Evolutionary conservation across 2,329 filamentous ascomycete species (phyloP).

Genomic region (Pyrenophora tritici-repentis): DNA sequence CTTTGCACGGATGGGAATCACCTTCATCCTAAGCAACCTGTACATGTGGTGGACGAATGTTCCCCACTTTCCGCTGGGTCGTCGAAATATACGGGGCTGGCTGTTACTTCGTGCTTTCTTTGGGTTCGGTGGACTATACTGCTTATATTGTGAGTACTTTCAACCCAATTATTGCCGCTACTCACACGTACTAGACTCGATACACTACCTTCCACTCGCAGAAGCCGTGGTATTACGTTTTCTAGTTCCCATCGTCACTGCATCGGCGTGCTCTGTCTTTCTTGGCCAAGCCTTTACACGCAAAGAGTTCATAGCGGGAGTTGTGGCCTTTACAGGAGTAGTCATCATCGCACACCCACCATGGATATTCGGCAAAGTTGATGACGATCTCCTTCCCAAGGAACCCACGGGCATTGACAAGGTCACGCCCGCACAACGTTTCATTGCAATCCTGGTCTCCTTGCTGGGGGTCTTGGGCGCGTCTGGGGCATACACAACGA

Average conservation of each 20-base stretch:
- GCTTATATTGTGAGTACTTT: too few relatives aligned
- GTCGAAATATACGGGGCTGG: slow-evolving; percentile 13
- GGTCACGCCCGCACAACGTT: slow-evolving; percentile 64
- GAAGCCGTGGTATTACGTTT: slow-evolving; percentile 88
- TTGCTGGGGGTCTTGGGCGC: slow-evolving; percentile 75
- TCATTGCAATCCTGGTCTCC: slow-evolving; percentile 69
- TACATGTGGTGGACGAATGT: slow-evolving; percentile 71
- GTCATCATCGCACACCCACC: slow-evolving; percentile 76
- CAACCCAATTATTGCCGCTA: too few relatives aligned
- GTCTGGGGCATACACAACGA: slow-evolving; percentile 70
- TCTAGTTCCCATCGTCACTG: slow-evolving; percentile 73
- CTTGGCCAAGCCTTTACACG: slow-evolving; percentile 74
- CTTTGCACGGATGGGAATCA: slow-evolving; percentile 77
- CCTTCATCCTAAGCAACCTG: slow-evolving; percentile 63
- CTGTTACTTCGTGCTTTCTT: slow-evolving; percentile 1
- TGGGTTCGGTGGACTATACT: too few relatives aligned
- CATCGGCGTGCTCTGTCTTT: slow-evolving; percentile 74
- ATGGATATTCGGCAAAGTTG: slow-evolving; percentile 52
- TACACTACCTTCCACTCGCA: slow-evolving; percentile 77
- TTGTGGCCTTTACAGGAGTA: slow-evolving; percentile 75
- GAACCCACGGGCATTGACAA: slow-evolving; percentile 36
- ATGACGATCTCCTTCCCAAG: slow-evolving; percentile 8
- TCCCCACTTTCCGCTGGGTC: slow-evolving; percentile 21
- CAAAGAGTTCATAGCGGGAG: slow-evolving; percentile 71
- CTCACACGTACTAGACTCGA: slow-evolving; percentile 51